Evolutionary conservation across 345 rosid genomes (phyloP).

Genomic region (Diplotaxis tenuifolia): DNA sequence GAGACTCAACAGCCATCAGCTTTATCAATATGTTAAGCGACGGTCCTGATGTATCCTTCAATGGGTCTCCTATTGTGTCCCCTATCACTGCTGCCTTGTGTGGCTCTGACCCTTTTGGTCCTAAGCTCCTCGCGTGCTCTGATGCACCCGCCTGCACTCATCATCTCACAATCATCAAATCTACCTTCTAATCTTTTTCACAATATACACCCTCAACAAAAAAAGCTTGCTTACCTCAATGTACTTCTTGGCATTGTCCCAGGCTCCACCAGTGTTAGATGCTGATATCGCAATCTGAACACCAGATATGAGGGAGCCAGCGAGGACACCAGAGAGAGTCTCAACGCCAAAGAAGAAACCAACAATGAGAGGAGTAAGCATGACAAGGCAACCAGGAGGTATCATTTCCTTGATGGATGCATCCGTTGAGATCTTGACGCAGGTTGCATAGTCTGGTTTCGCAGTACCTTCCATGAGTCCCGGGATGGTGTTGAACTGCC

Average conservation of each 20-base stretch:
- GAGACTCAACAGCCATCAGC: conserved; percentile 97
- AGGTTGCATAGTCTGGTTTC: conserved; percentile 91
- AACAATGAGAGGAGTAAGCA: conserved; percentile 89
- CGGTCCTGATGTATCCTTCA: conserved; percentile 98
- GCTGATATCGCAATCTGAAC: conserved; percentile 97
- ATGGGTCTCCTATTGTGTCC: conserved; percentile 93
- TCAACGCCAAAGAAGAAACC: conserved; percentile 87
- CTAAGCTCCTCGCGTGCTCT: conserved; percentile 81
- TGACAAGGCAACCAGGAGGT: conserved; percentile 95
- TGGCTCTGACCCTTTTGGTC: conserved; percentile 95
- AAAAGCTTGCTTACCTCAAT: conserved; percentile 56
- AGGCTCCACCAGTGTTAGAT: conserved; percentile 96
- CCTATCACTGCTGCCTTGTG: conserved; percentile 98
- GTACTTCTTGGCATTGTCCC: conserved; percentile 99
- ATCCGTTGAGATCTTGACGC: conserved; percentile 96
- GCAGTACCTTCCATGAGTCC: conserved; percentile 90
- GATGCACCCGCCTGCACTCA: conserved; percentile 74
- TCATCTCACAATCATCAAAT: background rate
- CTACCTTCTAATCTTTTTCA: background rate
- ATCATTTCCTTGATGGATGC: conserved; percentile 98
- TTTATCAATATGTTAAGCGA: conserved; percentile 95
- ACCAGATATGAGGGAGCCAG: conserved; percentile 93
- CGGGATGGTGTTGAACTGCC: conserved; percentile 95
- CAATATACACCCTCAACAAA: background rate
- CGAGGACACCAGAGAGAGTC: conserved; percentile 86